Base-by-base conservation (phyloP, 1,284 basidiomycete species). In the Trichosporon asahii region DNA sequence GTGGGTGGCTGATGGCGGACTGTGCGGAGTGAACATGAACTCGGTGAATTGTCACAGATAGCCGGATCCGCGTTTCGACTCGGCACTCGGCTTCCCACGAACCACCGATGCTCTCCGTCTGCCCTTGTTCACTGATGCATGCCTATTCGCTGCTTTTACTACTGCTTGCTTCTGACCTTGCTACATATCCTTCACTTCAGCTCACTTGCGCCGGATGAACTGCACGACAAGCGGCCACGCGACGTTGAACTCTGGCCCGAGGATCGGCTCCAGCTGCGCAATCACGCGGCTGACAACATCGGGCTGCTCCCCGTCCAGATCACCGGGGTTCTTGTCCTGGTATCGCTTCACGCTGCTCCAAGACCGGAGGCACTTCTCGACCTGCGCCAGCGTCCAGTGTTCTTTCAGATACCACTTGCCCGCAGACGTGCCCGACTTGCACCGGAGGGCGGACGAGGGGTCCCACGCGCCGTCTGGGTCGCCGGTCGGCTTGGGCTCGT, bases 331-430 rank as follows among this genome's bases (percentile, higher is more conserved):
- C 9, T 79, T 76, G 73, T 90, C 89, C 66, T 89, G 87, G 82
- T 88, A 94, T 1, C 88, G 89, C 74, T 92, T 88, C 35, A 92
- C 81, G 1, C 91, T 85, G 71, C 90, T 91, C 83, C 87, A 89
- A 0, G 92, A 92, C 60, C 88, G 85, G 15, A 94, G 83, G 78
- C 93, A 94, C 0, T 81, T 86, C 7, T 90, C 85, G 0, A 94
- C 79, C 69, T 88, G 88, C 9, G 86, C 80, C 89, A 90, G 90
- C 0, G 86, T 87, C 86, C 90, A 88, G 12, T 81, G 83, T 73
- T 88, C 89, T 44, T 82, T 86, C 85, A 93, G 84, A 69, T 91
- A 84, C 66, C 89, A 85, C 0, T 87, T 88, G 15, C 85, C 83
- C 2, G 66, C 70, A 1, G 49, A 21, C 29, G 53, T 35, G 18